phyloP scores from a whole-genome alignment of 768 basidiomycete genomes.

The Mycena galericulata region DNA sequence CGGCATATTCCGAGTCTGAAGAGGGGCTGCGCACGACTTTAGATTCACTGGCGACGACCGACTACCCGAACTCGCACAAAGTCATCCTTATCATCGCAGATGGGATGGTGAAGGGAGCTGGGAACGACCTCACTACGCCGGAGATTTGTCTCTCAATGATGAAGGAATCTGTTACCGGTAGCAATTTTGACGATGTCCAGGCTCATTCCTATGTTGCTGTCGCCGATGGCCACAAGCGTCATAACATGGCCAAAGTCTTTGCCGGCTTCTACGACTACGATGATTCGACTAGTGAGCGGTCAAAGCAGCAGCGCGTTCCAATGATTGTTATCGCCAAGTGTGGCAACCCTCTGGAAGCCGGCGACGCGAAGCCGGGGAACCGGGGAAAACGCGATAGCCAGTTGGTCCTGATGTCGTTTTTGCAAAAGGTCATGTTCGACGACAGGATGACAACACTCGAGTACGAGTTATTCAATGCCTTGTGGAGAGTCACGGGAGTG shows the following conservation, averaged over 20 bases:
- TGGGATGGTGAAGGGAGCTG: conserved; percentile 97
- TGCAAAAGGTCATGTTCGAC: conserved; percentile 99
- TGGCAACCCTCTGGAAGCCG: conserved; percentile 92
- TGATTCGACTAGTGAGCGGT: conserved; percentile 85
- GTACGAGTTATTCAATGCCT: conserved; percentile 99
- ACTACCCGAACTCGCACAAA: conserved; percentile 98
- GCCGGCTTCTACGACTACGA: conserved; percentile 98
- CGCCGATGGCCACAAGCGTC: conserved; percentile 98
- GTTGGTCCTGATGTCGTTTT: conserved; percentile 96
- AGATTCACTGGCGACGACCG: conserved; percentile 97
- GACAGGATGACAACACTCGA: conserved; percentile 99
- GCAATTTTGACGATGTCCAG: conserved; percentile 86
- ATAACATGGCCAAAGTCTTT: conserved; percentile 99
- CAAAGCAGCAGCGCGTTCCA: conserved; percentile 97
- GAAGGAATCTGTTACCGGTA: conserved; percentile 89
- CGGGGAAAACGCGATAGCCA: conserved; percentile 99
- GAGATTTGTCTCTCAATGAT: conserved; percentile 97
- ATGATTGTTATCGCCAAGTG: conserved; percentile 96
- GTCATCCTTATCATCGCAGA: conserved; percentile 95
- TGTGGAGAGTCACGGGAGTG: conserved; percentile 96
- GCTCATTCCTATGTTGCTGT: conserved; percentile 97
- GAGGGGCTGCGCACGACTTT: conserved; percentile 97
- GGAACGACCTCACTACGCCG: conserved; percentile 90
- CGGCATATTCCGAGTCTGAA: conserved; percentile 97
- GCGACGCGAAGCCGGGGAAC: conserved; percentile 95